Percentiles rank a stretch among this genome's conserved stretches.
Conservation (phyloP, 768 basidiomycete genomes). For the Mycena latifolia region DNA sequence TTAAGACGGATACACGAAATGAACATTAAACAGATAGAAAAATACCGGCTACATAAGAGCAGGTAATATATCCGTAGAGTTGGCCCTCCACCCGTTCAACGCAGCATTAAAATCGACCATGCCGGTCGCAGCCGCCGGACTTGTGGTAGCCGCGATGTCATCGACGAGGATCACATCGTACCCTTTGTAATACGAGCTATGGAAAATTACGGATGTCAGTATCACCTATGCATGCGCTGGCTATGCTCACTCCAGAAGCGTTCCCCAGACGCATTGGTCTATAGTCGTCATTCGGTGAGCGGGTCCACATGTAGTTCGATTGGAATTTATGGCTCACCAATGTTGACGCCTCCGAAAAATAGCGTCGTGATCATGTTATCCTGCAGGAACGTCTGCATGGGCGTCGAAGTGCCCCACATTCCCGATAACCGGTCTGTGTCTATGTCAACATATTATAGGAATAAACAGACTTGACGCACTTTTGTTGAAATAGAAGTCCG, state of each 20-base stretch:
- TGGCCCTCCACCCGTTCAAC: conserved; percentile 46
- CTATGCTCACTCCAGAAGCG: conserved; percentile 36
- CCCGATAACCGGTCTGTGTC: conserved; percentile 45
- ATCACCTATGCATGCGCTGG: conserved; percentile 32
- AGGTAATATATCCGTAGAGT: conserved; percentile 44
- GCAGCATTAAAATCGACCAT: conserved; percentile 45
- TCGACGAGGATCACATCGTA: conserved; percentile 50
- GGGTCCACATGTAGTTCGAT: too few relatives aligned
- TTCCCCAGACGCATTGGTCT: conserved; percentile 51
- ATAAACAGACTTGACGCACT: conserved; percentile 33
- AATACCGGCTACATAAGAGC: neutral
- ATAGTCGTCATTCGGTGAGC: too few relatives aligned
- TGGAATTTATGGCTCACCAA: too few relatives aligned
- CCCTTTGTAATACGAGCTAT: conserved; percentile 48
- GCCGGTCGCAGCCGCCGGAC: conserved; percentile 44
- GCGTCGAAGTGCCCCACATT: conserved; percentile 50
- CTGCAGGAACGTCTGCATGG: conserved; percentile 49
- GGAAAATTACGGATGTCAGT: too few relatives aligned
- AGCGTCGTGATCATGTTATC: conserved; percentile 49
- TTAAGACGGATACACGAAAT: too few relatives aligned
- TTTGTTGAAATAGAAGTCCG: conserved; percentile 51
- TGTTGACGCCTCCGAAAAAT: conserved; percentile 49
- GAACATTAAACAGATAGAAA: too few relatives aligned
- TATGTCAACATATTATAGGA: neutral
- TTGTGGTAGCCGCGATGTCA: conserved; percentile 49